Conservation (phyloP, 2,329 filamentous ascomycete genomes). For the Trichophyton simii region DNA sequence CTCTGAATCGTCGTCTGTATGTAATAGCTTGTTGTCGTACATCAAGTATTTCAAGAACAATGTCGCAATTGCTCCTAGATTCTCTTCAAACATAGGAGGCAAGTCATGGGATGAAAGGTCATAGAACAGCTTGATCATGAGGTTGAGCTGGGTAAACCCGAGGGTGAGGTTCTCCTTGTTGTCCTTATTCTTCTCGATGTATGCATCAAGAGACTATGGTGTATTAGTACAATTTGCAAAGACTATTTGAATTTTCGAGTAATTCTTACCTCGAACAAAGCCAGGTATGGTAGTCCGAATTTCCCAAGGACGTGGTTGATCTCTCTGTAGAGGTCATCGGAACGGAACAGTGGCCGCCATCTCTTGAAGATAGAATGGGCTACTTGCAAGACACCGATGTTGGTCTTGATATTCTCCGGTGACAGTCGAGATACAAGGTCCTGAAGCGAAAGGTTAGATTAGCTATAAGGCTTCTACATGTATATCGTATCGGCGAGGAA, state of each 20-base stretch:
- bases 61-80: conserved; percentile 61
- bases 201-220: conserved; percentile 36
- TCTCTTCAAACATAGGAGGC: conserved; percentile 85
- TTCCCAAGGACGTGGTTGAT: conserved; percentile 88
- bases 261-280: conserved; percentile 55
- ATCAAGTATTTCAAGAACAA: conserved; percentile 86
- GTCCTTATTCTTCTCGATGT: conserved; percentile 59
- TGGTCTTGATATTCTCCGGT: conserved; percentile 65
- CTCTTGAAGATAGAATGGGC: conserved; percentile 96
- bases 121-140: conserved; percentile 84
- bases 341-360: conserved; percentile 88
- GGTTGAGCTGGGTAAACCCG: conserved; percentile 73
- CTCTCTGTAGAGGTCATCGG: conserved; percentile 83
- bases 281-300: conserved; percentile 73
- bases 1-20: conserved; percentile 81
- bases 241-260: too few species aligned
- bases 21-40: conserved; percentile 72
- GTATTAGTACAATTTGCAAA: not conserved
- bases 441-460: conserved; percentile 26
- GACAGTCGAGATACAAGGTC: conserved; percentile 84
- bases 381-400: conserved; percentile 89
- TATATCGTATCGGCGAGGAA: not conserved
- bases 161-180: conserved; percentile 63
- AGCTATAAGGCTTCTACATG: not conserved
- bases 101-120: conserved; percentile 97